Base-by-base conservation (phyloP, 1,284 basidiomycete species). In the Austroboletus niveus region DNA sequence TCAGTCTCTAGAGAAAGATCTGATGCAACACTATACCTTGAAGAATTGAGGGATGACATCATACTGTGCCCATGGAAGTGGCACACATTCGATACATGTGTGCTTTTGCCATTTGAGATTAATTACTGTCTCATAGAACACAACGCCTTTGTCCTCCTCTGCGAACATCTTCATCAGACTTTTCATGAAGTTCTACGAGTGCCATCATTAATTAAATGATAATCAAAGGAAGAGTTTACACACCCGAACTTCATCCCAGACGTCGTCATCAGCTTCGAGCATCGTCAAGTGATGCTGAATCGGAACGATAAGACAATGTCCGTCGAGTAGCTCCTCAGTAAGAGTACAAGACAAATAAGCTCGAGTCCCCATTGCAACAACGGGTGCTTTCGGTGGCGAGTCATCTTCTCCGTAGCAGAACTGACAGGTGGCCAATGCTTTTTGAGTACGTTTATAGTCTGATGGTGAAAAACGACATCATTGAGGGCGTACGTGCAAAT, bases 391-490 rank as follows among this genome's bases (percentile, higher is more conserved):
- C 1, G 94, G 94, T 20, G 82, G 82, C 1, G 83, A 84, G 63
- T 92, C 89, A 58, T 94, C 90, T 69, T 95, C 93, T 32, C 87
- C 88, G 61, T 85, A 94, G 67, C 94, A 97, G 65, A 92, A 91
- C 20, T 81, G 82, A 73, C 96, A 99, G 5, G 80, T 79, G 10
- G 96, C 85, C 42, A 99, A 69, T 1, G 85, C 95, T 64, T 90
- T 90, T 74, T 97, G 93, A 0, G 97, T 99, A 44, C 86, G 83
- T 52, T 94, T 95, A 72, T 94, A 99, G 70, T 99, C 96, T 94
- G 24, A 42, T 7, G 10, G 12, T 27, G 50, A 15, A 30, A n/a
- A 36, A 30, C 20, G 0, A 24, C 8, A 34, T 15, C 10, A 15
- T 41, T 32, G 14, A 36, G 30, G 35, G 30, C 29, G 51, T 49